Conservation (phyloP, 2,329 filamentous ascomycete species). For the Akanthomyces muscarius region DNA sequence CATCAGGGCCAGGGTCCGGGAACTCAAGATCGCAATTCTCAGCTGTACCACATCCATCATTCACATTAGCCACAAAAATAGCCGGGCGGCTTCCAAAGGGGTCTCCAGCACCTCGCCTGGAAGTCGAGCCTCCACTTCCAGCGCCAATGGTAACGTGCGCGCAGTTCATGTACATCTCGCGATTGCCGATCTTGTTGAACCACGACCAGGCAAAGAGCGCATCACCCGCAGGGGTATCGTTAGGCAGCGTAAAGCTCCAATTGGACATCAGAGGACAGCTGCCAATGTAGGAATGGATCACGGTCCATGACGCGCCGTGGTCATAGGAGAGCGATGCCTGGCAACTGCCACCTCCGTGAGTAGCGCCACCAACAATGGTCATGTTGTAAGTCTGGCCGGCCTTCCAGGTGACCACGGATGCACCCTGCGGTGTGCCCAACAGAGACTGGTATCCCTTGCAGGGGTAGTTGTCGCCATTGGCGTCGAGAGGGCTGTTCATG, state of each 20-base stretch:
- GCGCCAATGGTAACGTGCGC: constrained; percentile 61
- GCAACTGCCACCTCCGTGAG: constrained; percentile 69
- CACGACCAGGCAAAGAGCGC: constrained; percentile 72
- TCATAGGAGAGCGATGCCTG: constrained; percentile 74
- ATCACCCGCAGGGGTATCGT: constrained; percentile 49
- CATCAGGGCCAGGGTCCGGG: constrained; percentile 1
- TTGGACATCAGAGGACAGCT: constrained; percentile 46
- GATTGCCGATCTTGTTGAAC: constrained; percentile 73
- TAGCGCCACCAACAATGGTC: constrained; percentile 57
- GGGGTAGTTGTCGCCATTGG: constrained; percentile 63
- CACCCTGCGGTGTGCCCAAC: constrained; percentile 45
- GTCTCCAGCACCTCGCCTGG: constrained; percentile 23
- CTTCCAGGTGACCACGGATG: constrained; percentile 58
- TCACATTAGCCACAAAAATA: neutral
- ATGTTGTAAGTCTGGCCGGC: constrained; percentile 61
- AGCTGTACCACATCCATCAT: neutral
- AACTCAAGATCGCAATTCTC: constrained; percentile 1
- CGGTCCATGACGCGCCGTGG: constrained; percentile 65
- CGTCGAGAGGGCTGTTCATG: constrained; percentile 63
- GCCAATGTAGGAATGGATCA: constrained; percentile 56
- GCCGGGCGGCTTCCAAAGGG: neutral
- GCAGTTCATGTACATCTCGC: constrained; percentile 87
- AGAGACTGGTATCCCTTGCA: constrained; percentile 64
- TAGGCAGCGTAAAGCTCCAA: constrained; percentile 64
- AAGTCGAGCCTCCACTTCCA: constrained; percentile 29